phyloP scores from a whole-genome alignment of 805 yeast genomes.

The Cyberlindnera meyerae region DNA sequence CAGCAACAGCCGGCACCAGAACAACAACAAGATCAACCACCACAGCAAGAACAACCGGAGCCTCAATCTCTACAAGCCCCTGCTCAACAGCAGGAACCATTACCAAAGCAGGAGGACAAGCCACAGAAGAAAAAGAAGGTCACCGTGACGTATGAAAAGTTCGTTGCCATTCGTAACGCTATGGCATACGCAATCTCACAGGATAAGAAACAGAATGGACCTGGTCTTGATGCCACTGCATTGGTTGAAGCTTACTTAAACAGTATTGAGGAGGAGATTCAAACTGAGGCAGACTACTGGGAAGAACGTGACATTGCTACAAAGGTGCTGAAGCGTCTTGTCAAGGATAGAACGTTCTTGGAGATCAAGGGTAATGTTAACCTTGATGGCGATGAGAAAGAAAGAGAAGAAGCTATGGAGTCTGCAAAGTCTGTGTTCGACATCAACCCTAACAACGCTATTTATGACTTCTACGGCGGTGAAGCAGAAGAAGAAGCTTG shows the following conservation, averaged over 20 bases:
- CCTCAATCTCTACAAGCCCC: neutral
- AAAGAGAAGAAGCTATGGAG: slow-evolving; percentile 23
- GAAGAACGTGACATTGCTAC: slow-evolving; percentile 64
- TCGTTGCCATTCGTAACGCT: slow-evolving; percentile 75
- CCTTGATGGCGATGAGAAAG: slow-evolving; percentile 20
- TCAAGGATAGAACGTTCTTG: slow-evolving; percentile 80
- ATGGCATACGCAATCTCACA: slow-evolving; percentile 64
- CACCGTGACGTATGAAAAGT: slow-evolving; percentile 78
- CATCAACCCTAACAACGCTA: slow-evolving; percentile 78
- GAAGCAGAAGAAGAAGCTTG: slow-evolving; percentile 12
- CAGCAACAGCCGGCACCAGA: slow-evolving; percentile 5
- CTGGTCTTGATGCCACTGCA: slow-evolving; percentile 63
- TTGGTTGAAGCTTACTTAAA: slow-evolving; percentile 78
- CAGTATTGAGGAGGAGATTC: slow-evolving; percentile 65
- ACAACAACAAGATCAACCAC: neutral
- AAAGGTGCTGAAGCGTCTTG: slow-evolving; percentile 79
- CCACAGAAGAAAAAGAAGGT: slow-evolving; percentile 32
- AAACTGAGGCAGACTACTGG: slow-evolving; percentile 65
- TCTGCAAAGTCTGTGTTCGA: slow-evolving; percentile 27
- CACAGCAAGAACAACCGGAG: neutral
- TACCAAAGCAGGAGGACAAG: slow-evolving; percentile 7
- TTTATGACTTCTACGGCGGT: slow-evolving; percentile 45
- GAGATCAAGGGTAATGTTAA: slow-evolving; percentile 43
- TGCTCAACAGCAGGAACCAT: neutral
- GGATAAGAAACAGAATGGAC: slow-evolving; percentile 44